Conservation (phyloP, 805 yeast species). For the Saccharomycopsis sp. region DNA sequence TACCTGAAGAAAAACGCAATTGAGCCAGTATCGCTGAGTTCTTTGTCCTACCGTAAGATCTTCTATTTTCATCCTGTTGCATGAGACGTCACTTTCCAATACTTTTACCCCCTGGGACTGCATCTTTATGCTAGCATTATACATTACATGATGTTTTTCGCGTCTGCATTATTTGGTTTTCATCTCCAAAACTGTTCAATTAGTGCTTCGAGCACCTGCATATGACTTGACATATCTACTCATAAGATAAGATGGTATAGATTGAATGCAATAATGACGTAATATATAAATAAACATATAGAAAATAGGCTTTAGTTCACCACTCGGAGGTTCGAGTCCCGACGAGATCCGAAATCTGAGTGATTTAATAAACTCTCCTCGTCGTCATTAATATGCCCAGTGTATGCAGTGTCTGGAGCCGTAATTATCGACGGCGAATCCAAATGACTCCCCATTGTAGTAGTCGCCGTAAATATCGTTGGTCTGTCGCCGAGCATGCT, state of each 20-base stretch:
- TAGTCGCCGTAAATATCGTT: neutral
- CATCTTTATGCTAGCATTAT: no score
- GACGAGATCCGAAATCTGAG: neutral
- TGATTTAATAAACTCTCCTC: neutral
- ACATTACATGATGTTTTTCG: no score
- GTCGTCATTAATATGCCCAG: neutral
- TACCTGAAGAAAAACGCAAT: constrained; percentile 7
- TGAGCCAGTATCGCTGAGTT: neutral
- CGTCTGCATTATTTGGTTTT: neutral
- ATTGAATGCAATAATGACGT: neutral
- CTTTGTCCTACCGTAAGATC: neutral
- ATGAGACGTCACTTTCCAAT: neutral
- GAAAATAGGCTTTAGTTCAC: neutral
- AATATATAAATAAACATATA: no score
- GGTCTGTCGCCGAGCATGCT: neutral
- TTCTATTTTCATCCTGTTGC: neutral
- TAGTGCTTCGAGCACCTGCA: neutral
- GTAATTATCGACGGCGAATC: neutral
- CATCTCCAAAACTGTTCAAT: neutral
- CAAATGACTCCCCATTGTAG: neutral
- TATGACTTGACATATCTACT: no score
- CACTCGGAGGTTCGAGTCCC: neutral
- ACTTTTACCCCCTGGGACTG: neutral
- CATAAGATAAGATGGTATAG: no score
- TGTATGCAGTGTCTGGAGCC: neutral